Conservation (phyloP, 192 early-diverging fungal species). For the Coemansia sp. region DNA sequence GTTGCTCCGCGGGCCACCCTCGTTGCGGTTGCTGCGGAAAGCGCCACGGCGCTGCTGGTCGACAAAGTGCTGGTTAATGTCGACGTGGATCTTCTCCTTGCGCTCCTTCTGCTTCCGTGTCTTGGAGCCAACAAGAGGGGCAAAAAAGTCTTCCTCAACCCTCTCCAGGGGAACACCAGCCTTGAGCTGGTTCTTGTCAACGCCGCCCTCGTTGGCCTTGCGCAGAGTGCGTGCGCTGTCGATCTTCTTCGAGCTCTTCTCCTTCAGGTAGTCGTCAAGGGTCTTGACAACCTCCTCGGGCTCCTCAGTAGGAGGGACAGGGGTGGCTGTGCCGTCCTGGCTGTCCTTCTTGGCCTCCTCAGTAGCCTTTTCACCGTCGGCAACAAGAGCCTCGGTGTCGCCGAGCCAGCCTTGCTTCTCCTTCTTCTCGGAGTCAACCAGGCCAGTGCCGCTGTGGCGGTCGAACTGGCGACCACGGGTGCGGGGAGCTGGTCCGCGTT, state of each 20-base stretch:
- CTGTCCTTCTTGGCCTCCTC: conserved; percentile 45
- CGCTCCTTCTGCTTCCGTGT: conserved; percentile 64
- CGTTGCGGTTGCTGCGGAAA: conserved; percentile 56
- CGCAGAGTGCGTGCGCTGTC: conserved; percentile 64
- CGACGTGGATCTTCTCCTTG: conserved; percentile 73
- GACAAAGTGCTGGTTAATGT: conserved; percentile 79
- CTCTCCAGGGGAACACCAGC: conserved; percentile 68
- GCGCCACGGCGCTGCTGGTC: conserved; percentile 65
- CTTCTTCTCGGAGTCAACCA: conserved; percentile 87
- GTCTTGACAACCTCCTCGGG: conserved; percentile 83
- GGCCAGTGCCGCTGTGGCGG: conserved; percentile 81
- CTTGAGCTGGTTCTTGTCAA: conserved; percentile 84
- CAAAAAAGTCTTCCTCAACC: conserved; percentile 73
- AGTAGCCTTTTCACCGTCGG: conserved; percentile 40
- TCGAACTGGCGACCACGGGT: conserved; percentile 76
- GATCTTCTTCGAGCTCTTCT: conserved; percentile 60
- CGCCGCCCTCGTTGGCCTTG: conserved; percentile 87
- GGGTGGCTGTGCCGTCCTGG: conserved; percentile 42
- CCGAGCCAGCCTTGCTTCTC: conserved; percentile 81
- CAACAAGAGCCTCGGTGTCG: conserved; percentile 36
- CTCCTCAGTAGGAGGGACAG: conserved; percentile 57
- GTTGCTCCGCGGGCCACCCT: conserved; percentile 48
- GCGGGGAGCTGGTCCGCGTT: conserved; percentile 58
- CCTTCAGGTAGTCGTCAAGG: conserved; percentile 83
- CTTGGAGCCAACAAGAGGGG: conserved; percentile 56